Conservation (phyloP, 768 basidiomycete genomes). For the Gelatoporia subvermispora region DNA sequence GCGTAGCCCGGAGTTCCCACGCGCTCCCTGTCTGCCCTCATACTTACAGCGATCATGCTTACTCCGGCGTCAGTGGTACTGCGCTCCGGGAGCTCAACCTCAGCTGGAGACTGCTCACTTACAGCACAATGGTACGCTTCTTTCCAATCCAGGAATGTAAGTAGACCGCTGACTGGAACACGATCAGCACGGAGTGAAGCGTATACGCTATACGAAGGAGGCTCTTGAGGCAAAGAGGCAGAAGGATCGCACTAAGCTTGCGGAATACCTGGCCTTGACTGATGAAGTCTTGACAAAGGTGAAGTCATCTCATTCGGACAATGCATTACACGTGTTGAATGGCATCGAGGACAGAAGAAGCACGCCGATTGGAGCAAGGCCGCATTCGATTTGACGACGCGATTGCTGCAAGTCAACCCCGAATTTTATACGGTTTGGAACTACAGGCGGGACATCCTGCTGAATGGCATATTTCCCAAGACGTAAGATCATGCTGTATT, state of each 20-base stretch:
- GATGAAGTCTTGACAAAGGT: constrained; percentile 63
- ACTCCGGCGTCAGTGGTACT: not conserved
- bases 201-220: constrained; percentile 51
- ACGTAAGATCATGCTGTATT: constrained; percentile 40
- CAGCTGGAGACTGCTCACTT: too few relatives aligned
- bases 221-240: constrained; percentile 62
- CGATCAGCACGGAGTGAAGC: constrained; percentile 67
- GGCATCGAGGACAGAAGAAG: constrained; percentile 51
- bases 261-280: constrained; percentile 66
- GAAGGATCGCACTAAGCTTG: constrained; percentile 71
- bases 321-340: constrained; percentile 7
- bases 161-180: not conserved
- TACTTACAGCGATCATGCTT: not conserved
- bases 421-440: constrained; percentile 98
- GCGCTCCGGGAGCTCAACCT: too few relatives aligned
- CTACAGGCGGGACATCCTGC: constrained; percentile 77
- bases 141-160: too few relatives aligned
- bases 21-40: not conserved
- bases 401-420: constrained; percentile 78
- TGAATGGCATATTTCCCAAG: constrained; percentile 62
- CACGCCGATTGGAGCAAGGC: constrained; percentile 61
- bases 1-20: not conserved
- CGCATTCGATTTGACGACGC: constrained; percentile 74
- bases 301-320: constrained; percentile 3
- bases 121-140: constrained; percentile 5